These are phyloP conservation scores for Diaporthe amygdali DNA, from an alignment of 2,329 filamentous ascomycete genomes.

Conservation along the genomic window DNA sequence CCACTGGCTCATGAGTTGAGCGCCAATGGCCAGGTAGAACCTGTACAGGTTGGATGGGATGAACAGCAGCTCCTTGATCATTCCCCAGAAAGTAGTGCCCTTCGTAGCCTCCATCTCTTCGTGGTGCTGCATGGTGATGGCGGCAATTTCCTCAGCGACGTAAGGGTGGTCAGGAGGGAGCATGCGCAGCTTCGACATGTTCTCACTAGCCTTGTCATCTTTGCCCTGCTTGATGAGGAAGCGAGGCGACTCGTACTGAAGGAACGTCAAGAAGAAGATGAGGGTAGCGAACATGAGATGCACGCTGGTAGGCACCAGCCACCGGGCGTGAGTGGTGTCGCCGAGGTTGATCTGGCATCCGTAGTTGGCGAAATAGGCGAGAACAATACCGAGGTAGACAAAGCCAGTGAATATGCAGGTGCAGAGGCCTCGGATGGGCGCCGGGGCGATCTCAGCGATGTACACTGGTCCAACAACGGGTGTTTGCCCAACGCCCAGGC, in stretches of 20 bases:
- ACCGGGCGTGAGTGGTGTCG: constrained; percentile 51
- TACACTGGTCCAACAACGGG: constrained; percentile 74
- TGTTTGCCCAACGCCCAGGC: constrained; percentile 70
- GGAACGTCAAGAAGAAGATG: constrained; percentile 72
- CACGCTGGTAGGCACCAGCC: constrained; percentile 71
- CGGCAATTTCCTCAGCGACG: constrained; percentile 64
- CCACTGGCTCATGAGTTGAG: constrained; percentile 78
- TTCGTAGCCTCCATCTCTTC: constrained; percentile 75
- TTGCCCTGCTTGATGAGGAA: constrained; percentile 71
- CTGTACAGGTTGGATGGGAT: constrained; percentile 75
- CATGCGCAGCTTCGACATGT: constrained; percentile 63
- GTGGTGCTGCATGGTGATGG: constrained; percentile 69
- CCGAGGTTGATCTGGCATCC: constrained; percentile 58
- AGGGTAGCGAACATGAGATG: constrained; percentile 80
- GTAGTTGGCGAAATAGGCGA: constrained; percentile 79
- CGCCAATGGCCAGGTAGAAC: constrained; percentile 69
- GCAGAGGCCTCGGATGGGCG: constrained; percentile 73
- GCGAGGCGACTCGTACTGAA: constrained; percentile 73
- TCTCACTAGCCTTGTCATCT: constrained; percentile 60
- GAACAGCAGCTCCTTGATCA: constrained; percentile 72
- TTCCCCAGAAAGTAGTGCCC: constrained; percentile 67
- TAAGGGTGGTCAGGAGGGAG: constrained; percentile 66
- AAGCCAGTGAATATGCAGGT: constrained; percentile 73
- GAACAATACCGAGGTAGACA: constrained; percentile 79
- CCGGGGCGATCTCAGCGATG: constrained; percentile 74